Evolutionary conservation across 345 rosid species (phyloP), one percentile per base, ranked within the genome.

Genomic region (Ceriops zippeliana): DNA sequence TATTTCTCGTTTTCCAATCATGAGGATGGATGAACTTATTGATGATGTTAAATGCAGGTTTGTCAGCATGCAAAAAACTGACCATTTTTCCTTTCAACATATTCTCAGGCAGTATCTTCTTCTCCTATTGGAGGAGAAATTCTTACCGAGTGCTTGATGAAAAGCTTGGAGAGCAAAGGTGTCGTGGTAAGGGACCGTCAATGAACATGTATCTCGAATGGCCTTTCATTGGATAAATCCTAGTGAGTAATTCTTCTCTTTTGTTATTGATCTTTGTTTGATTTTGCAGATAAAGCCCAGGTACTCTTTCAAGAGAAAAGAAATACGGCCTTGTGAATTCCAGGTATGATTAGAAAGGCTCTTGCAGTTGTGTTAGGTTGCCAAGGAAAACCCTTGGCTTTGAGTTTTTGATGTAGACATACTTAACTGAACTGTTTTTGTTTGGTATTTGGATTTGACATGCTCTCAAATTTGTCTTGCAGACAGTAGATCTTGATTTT

Each of bases 131-230:
- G 99, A 74, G 99, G 99, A 66, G 99, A 92, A 47, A 75, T 90
- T 78, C 92, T 96, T 63, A 89, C 97, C 8, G 96, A 96, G 69
- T 90, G 99, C 91, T 78, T 96, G 81, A 80, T 84, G 83, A 90
- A 87, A 84, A 96, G 99, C 86, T 85, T 96, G 85, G 99, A 90
- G 87, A 86, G 98, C 81, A 96, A 90, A 79, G 92, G 97, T 69
- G 76, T 89, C 65, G 79, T 72, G 81, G 99, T 96, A 81, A 84
- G 89, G 78, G 63, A 56, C 76, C 64, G 22, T 30, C 20, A 49
- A 35, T 52, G 61, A 70, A 42, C 64, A 49, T 70, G 57, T 28
- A 22, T 5, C 9, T 63, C 46, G 37, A 58, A 53, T 35, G 58
- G 32, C 32, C 15, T 62, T 68, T 72, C 37, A 58, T 57, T 34